Base-by-base conservation (phyloP, 352 stramenopile genomes). In the Phytopythium litorale region DNA sequence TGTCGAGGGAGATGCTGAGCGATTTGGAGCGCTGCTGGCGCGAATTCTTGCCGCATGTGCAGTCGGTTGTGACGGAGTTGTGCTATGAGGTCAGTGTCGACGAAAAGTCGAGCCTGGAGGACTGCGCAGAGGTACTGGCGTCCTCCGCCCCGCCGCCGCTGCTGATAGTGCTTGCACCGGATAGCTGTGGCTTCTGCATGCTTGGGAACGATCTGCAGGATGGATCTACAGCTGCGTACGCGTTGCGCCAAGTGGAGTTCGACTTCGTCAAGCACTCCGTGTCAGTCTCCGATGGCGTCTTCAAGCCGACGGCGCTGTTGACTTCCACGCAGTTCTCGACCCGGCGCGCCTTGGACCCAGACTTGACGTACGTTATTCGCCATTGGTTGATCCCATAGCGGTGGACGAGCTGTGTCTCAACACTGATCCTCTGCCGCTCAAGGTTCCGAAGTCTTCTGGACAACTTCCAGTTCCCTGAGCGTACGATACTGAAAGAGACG, bases 181-280 rank as follows among this genome's bases (percentile, higher is more conserved):
- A 49, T 7, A 18, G 35, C 7, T 38, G 21, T 23, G 37, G 54
- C 1, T 60, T 60, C 15, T 60, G 38, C 38, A 35, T 60, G 16
- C n/a, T 60, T 18, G n/a, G 49, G 9, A 60, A n/a, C 23, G 33
- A n/a, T 9, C 43, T 43, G 18, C 12, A 61, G 59, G 30, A 62
- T 58, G 35, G 23, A 21, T 61, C 48, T 15, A 50, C 45, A 11
- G 45, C 37, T 18, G 54, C 67, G 5, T 64, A 79, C 12, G 65
- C 75, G 16, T 58, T 89, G 55, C 81, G 79, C 18, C 67, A 84
- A 56, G 72, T 91, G 4, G 79, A 91, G 52, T 88, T 91, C 49
- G 81, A 91, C 52, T 79, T 87, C 48, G 57, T 64, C 32, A 75
- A 75, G 54, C 74, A 74, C 43, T 60, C 65, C 7, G 68, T 91